Evolutionary conservation across 2,329 filamentous ascomycete genomes (phyloP).

Genomic region (Triangularia verruculosa): DNA sequence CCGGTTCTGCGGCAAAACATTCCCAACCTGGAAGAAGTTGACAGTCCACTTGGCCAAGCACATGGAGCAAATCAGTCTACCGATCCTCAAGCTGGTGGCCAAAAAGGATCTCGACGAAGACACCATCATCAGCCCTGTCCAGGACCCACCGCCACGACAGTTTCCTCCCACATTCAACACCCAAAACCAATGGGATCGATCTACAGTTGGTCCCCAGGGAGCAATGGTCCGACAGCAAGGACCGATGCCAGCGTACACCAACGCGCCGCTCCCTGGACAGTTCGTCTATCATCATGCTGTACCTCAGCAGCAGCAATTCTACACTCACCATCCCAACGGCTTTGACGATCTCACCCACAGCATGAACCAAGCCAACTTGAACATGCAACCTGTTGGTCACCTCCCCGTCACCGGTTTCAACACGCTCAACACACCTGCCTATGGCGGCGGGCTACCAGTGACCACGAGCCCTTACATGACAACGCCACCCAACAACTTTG

Average conservation of each 20-base stretch:
- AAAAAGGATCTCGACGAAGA: conserved; percentile 49
- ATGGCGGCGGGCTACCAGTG: conserved; percentile 14
- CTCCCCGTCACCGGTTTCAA: conserved; percentile 21
- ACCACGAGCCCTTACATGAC: conserved; percentile 22
- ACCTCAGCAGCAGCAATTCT: conserved; percentile 12
- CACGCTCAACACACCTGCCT: conserved; percentile 24
- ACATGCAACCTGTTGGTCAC: conserved; percentile 11
- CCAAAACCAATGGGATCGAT: conserved; percentile 32
- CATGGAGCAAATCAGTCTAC: conserved; percentile 88
- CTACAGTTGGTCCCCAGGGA: conserved; percentile 20
- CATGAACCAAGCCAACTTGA: conserved; percentile 17
- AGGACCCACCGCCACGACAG: conserved; percentile 49
- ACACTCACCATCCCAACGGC: conserved; percentile 10
- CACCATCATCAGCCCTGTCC: conserved; percentile 66
- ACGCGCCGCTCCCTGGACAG: conserved; percentile 15
- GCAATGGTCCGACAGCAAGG: conserved; percentile 18
- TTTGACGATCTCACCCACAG: conserved; percentile 17
- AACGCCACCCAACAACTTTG: conserved; percentile 30
- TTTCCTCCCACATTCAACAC: conserved; percentile 34
- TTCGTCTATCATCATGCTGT: conserved; percentile 19
- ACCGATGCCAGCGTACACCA: conserved; percentile 21
- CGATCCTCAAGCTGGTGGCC: conserved; percentile 63
- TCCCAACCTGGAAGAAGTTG: conserved; percentile 86
- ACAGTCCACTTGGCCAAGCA: conserved; percentile 92
- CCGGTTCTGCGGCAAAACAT: conserved; percentile 79